Evolutionary conservation across 108 stramenopile species (phyloP), one percentile per base, ranked within the genome.

Genomic region (Discostella pseudostelligera): DNA sequence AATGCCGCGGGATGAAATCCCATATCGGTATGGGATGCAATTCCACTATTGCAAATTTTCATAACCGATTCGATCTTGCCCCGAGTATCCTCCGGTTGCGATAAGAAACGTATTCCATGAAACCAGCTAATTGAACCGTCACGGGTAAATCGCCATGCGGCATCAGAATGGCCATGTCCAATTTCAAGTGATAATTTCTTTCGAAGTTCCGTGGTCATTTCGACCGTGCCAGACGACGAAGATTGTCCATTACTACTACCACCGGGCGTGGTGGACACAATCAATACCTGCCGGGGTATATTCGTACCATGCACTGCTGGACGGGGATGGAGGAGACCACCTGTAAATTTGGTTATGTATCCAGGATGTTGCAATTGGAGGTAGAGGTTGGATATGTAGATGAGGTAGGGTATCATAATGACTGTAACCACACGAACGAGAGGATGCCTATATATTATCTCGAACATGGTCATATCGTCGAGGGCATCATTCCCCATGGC

Each of bases 1-100:
- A 76, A 84, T 65, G 59, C 62, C 16, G 44, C 42, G 4, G 85
- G 85, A 65, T 86, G 85, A 49, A 83, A 84, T 40, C 83, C 86
- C 83, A 83, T 87, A 48, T 76, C 68, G 3, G 37, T 20, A 17
- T 56, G 62, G 7, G 36, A 28, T n/a, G 29, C 47, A 14, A 43
- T 55, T 32, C 46, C 55, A 45, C 43, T 62, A 11, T 48, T 48
- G 61, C 71, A 80, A 50, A 67, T 66, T 13, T 21, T 56, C 25
- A 24, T 28, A 0, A 67, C 22, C 13, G 57, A 48, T 0, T 36
- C 19, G 1, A 62, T 26, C 65, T 37, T 39, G 11, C 32, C 57
- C n/a, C 50, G 29, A 8, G 65, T 51, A 22, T 62, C 51, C 9
- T 35, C 28, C 1, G 70, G 70, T 1, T n/a, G 28, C 17, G 45